phyloP scores from a whole-genome alignment of 192 early-diverging fungal genomes.

The Obelidium mucronatum region DNA sequence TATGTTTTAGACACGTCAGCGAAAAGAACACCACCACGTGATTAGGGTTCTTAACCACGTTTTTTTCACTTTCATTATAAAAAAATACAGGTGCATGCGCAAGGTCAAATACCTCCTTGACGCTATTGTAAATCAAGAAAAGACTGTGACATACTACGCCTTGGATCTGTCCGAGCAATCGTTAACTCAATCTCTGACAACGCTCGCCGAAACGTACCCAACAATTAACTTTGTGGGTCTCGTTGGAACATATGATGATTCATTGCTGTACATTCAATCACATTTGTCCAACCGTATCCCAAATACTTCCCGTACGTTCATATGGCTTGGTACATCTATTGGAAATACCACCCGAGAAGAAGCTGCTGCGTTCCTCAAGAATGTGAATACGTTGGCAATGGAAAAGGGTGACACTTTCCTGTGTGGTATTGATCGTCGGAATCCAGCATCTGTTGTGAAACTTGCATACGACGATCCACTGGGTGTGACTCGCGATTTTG shows the following conservation, averaged over 20 bases:
- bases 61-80: too few species aligned
- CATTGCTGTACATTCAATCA: conserved; percentile 70
- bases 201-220: conserved; percentile 65
- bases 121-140: conserved; percentile 69
- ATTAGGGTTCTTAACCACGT: too few species aligned
- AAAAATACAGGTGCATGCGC: conserved; percentile 82
- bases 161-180: conserved; percentile 87
- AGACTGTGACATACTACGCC: conserved; percentile 83
- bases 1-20: too few species aligned
- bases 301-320: conserved; percentile 68
- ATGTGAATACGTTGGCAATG: conserved; percentile 64
- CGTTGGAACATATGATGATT: conserved; percentile 90
- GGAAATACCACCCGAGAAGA: conserved; percentile 78
- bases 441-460: conserved; percentile 69
- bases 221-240: conserved; percentile 80
- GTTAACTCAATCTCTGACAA: conserved; percentile 74
- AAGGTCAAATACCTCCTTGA: conserved; percentile 86
- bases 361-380: conserved; percentile 71
- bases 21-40: too few species aligned
- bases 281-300: conserved; percentile 54
- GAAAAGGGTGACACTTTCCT: conserved; percentile 73
- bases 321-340: conserved; percentile 93
- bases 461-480: conserved; percentile 86
- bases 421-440: conserved; percentile 87
- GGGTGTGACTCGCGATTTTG: conserved; percentile 82